Evolutionary conservation across 192 early-diverging fungal species (phyloP).

Genomic region (Oehlia diaphana): DNA sequence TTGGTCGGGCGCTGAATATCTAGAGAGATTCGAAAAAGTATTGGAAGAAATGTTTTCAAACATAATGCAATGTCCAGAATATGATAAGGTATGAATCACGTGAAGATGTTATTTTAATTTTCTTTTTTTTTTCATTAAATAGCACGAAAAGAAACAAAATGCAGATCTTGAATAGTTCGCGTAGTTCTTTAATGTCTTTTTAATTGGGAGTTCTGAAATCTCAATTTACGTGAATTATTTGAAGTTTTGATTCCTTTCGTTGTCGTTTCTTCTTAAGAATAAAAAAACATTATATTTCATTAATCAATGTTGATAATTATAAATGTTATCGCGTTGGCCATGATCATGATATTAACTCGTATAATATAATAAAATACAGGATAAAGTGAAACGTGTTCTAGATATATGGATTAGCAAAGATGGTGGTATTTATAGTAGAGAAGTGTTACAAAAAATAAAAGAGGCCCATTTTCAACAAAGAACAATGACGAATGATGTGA

Average conservation of each 20-base stretch:
- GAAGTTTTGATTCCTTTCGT: no score
- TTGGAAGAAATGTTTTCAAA: slow-evolving; percentile 46
- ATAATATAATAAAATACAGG: slow-evolving; percentile 34
- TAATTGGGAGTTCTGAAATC: no score
- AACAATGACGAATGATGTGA: background rate
- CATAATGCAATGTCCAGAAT: slow-evolving; percentile 41
- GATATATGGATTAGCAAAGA: slow-evolving; percentile 37
- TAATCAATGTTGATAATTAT: background rate
- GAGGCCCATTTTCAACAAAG: slow-evolving; percentile 15
- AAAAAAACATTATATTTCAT: no score
- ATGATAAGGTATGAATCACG: slow-evolving; percentile 45
- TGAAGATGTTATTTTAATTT: background rate
- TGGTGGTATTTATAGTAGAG: slow-evolving; percentile 23
- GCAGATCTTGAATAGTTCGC: background rate
- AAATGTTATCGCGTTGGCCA: background rate
- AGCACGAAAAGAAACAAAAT: background rate
- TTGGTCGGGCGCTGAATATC: slow-evolving; percentile 39
- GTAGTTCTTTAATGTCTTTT: no score
- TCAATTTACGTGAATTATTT: no score
- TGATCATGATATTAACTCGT: background rate
- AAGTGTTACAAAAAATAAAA: slow-evolving; percentile 27
- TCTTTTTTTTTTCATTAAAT: background rate
- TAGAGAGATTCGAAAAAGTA: slow-evolving; percentile 41
- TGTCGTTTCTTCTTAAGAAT: no score
- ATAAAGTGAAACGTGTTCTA: slow-evolving; percentile 49